Conservation (phyloP, 2,329 filamentous ascomycete genomes). For the Juglanconis oblonga region DNA sequence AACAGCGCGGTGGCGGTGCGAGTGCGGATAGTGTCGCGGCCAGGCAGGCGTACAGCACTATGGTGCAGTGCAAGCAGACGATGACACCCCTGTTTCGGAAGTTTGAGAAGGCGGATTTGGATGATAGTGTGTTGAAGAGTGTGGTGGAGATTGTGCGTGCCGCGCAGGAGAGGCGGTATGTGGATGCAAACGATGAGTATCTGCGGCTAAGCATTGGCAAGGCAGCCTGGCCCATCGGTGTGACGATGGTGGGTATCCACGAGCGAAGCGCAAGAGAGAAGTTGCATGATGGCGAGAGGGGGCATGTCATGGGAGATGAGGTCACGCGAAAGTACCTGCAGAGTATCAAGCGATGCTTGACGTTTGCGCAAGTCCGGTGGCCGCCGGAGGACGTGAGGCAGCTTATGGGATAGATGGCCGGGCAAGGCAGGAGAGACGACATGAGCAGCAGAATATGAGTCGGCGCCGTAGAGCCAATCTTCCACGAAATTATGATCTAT, state of each 20-base stretch:
- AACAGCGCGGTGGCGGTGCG: conserved; percentile 34
- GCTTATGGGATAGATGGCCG: conserved; percentile 73
- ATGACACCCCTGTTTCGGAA: conserved; percentile 88
- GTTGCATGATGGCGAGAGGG: conserved; percentile 80
- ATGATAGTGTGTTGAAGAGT: conserved; percentile 74
- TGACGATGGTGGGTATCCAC: conserved; percentile 99
- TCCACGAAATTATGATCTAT: not conserved
- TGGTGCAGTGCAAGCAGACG: conserved; percentile 83
- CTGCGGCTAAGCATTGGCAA: conserved; percentile 90
- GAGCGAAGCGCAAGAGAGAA: conserved; percentile 95
- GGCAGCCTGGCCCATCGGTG: conserved; percentile 97
- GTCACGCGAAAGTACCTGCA: conserved; percentile 93
- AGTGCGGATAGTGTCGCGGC: conserved; percentile 67
- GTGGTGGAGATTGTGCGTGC: conserved; percentile 89
- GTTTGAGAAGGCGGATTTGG: conserved; percentile 77
- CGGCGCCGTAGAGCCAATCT: not conserved
- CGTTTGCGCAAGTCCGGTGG: conserved; percentile 96
- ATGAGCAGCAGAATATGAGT: not conserved
- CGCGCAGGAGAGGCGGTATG: conserved; percentile 86
- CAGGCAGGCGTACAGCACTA: conserved; percentile 76
- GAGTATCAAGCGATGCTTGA: conserved; percentile 95
- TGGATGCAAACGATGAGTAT: conserved; percentile 95
- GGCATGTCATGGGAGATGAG: conserved; percentile 97
- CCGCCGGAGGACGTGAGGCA: conserved; percentile 89
- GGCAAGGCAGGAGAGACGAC: not conserved